Base-by-base conservation (phyloP, 257 asterid genomes). In the Forsythia suspensa region DNA sequence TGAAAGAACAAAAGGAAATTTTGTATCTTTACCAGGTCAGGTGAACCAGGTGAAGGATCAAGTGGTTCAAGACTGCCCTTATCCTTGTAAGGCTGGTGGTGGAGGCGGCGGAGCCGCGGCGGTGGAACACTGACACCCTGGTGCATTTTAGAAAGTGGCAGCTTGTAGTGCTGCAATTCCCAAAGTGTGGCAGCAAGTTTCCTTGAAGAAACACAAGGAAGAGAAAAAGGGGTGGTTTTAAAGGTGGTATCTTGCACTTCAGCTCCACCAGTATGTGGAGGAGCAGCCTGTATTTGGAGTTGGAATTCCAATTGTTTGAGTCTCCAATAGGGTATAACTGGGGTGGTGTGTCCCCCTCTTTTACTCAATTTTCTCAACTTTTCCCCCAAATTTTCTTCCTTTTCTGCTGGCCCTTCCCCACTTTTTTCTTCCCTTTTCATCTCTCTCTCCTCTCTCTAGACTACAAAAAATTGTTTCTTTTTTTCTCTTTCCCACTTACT, bases 121-220 rank as follows among this genome's bases (percentile, higher is more conserved):
- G 85, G 92, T 46, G 85, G 85, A 66, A 20, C 80, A 63, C 76
- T 79, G 57, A 57, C 81, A 80, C 87, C 90, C 80, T 84, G 87
- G 81, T 91, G 86, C 99, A 95, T 95, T 76, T 82, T 82, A 38
- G 81, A 80, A 70, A 90, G 86, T 1, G 91, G 90, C 3, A 79
- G 87, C 51, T 86, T 86, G 88, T 87, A 87, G 0, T 88, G 92
- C 80, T 90, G 82, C 75, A 92, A 90, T 46, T 93, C 97, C 97
- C 98, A 95, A 73, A 90, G 89, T 61, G 89, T 76, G 72, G 98
- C 96, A 65, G 90, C 99, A 76, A 95, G 95, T 82, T 93, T 93
- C 82, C 99, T 92, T 0, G 93, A 94, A 76, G 98, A 93, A 85
- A 87, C 81, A 74, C 57, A 0, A 83, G 91, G 83, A 75, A 76